Evolutionary conservation across 257 asterid genomes (phyloP).

Genomic region (Penstemon newberryi): DNA sequence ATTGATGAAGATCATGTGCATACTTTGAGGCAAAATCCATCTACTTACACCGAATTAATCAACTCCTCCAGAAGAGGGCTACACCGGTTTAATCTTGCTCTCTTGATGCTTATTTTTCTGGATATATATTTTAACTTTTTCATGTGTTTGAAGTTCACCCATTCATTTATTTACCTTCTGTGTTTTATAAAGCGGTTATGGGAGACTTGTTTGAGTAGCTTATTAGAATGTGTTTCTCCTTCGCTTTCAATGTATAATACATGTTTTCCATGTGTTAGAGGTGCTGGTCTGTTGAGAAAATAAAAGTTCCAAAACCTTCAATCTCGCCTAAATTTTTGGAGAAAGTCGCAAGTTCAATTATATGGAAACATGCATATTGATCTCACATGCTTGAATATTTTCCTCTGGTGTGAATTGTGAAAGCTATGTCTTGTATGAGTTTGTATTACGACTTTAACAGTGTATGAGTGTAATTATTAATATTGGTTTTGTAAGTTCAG

Average conservation of each 20-base stretch:
- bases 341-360: neutral
- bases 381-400: neutral
- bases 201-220: neutral
- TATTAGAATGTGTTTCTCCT: neutral
- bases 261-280: neutral
- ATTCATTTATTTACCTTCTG: conserved; percentile 13
- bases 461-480: conserved; percentile 1
- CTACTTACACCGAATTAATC: conserved; percentile 52
- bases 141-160: conserved; percentile 9
- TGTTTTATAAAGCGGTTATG: conserved; percentile 8
- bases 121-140: neutral
- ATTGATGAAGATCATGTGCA: conserved; percentile 56
- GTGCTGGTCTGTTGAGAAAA: neutral
- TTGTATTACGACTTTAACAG: neutral
- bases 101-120: conserved; percentile 24
- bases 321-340: neutral
- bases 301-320: neutral
- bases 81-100: conserved; percentile 59
- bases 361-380: neutral
- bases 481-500: neutral
- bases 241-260: neutral
- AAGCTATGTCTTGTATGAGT: neutral
- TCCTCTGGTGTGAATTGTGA: neutral
- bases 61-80: conserved; percentile 69
- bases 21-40: conserved; percentile 51